Base-by-base conservation (phyloP, 2,329 filamentous ascomycete species). In the Claviceps capensis region DNA sequence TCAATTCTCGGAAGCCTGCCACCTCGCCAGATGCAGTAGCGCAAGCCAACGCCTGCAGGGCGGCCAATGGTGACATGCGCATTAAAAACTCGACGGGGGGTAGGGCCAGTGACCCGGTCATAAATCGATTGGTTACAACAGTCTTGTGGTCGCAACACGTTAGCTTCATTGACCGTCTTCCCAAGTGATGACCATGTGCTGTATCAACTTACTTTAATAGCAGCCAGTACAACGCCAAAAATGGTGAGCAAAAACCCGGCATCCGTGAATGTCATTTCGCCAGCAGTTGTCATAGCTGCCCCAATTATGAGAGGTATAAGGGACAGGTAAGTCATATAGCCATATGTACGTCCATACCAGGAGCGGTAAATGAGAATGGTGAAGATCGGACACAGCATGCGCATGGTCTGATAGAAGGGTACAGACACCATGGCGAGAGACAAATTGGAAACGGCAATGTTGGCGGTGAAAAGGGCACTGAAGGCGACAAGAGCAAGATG, bases 341-440 rank as follows among this genome's bases (percentile, higher is more conserved):
- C 71, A 64, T 82, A 83, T 17, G 70, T 73, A 51, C 77, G 74
- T 54, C 68, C 63, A 62, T 77, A 81, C 61, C 72, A 72, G 49
- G 77, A 60, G 49, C 76, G 75, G 68, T 79, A 81, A 62, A 83
- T 79, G 56, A 79, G 63, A 52, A 82, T 76, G 50, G 79, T 81
- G 62, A 82, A 79, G 59, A 82, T 72, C 30, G 80, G 79, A 54
- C 73, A 77, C 19, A 78, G 77, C 54, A 79, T 80, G 56, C 79
- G 74, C 64, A 82, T 75, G 53, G 81, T 78, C 63, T 83, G 79
- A 63, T 82, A 81, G 64, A 83, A 83, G 2, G 80, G 76, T n/a
- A 83, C 76, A 0, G 79, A 82, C 40, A 80, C 78, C 72, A 79
- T 73, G 54, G 68, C 69, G 40, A 82, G 69, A n/a, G 78, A 81